Conservation (phyloP, 352 stramenopile genomes). For the Pelagophyceae sp. region DNA sequence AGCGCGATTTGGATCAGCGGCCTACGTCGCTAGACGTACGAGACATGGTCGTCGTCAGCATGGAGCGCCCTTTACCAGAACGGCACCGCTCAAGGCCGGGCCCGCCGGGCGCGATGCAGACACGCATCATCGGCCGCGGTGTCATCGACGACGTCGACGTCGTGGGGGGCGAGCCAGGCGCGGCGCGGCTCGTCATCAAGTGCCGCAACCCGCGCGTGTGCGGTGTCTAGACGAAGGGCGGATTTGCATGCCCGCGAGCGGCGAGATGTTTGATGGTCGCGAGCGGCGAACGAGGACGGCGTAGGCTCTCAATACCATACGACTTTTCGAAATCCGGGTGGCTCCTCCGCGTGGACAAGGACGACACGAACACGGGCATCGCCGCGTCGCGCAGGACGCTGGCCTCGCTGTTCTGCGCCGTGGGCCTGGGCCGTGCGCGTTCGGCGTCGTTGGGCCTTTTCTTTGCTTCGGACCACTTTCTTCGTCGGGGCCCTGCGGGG, state of each 20-base stretch:
- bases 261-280: no score
- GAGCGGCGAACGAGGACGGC: no score
- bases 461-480: no score
- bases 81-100: no score
- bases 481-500: no score
- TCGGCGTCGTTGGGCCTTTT: no score
- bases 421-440: neutral
- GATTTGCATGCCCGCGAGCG: no score
- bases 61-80: neutral
- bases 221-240: no score
- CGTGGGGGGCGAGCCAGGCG: neutral
- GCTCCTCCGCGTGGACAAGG: conserved; percentile 1
- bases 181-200: neutral
- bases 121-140: neutral
- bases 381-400: neutral
- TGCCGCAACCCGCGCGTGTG: neutral
- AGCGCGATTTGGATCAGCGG: no score
- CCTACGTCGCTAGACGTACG: neutral
- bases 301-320: no score
- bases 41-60: neutral
- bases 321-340: no score
- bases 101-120: neutral
- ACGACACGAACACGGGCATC: neutral
- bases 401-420: neutral
- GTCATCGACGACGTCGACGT: neutral